phyloP scores from a whole-genome alignment of 2,329 filamentous ascomycete genomes.

The Aspergillus jensenii region DNA sequence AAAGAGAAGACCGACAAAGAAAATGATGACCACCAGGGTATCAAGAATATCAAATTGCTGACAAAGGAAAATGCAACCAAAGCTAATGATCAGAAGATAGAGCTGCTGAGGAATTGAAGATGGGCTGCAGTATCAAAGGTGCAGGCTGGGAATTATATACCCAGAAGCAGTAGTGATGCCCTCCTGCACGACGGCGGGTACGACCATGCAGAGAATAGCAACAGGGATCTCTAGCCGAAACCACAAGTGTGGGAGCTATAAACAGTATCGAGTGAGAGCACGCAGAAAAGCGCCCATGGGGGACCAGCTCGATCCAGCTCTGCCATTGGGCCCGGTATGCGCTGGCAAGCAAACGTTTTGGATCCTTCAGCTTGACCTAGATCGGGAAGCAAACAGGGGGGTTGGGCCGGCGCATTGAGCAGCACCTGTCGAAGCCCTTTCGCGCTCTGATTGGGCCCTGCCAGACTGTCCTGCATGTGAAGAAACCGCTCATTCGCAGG shows the following conservation, averaged over 20 bases:
- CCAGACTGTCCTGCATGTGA: not conserved
- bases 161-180: not conserved
- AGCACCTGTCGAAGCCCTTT: not conserved
- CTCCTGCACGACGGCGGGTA: slow-evolving; percentile 10
- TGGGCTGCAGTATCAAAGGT: not conserved
- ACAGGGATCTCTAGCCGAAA: slow-evolving; percentile 11
- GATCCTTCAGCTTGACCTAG: not conserved
- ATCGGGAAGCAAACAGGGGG: not conserved
- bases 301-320: slow-evolving; percentile 2
- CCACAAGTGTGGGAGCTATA: slow-evolving; percentile 10
- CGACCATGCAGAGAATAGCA: slow-evolving; percentile 9
- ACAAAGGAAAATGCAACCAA: slow-evolving; percentile 3
- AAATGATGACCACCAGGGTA: slow-evolving; percentile 8
- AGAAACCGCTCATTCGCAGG: slow-evolving; percentile 5
- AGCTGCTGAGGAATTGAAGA: slow-evolving; percentile 9
- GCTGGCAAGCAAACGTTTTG: slow-evolving; percentile 7
- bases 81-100: not conserved
- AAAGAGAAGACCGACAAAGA: not conserved
- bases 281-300: slow-evolving; percentile 8
- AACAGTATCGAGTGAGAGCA: slow-evolving; percentile 10
- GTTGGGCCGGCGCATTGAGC: not conserved
- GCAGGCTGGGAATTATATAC: slow-evolving; percentile 11
- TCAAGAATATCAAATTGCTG: not conserved
- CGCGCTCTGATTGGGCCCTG: not conserved
- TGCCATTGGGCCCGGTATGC: slow-evolving; percentile 12